Conservation (phyloP, 441 rosid species). For the Manihot esculenta region DNA sequence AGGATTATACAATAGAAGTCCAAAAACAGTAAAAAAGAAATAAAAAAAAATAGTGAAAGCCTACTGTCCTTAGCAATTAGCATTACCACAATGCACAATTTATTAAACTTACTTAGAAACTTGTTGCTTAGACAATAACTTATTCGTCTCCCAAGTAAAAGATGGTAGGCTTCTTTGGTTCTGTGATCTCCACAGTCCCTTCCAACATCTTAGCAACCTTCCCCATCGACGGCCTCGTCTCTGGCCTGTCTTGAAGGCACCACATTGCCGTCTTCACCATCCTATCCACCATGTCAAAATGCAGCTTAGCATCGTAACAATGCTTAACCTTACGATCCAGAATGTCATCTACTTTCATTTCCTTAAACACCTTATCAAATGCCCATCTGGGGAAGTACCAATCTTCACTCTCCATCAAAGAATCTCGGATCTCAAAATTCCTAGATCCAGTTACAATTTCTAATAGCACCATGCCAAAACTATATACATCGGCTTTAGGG, state of each 20-base stretch:
- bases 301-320: conserved; percentile 44
- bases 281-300: conserved; percentile 58
- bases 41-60: too few relatives aligned
- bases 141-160: conserved; percentile 56
- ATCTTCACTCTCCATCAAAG: conserved; percentile 48
- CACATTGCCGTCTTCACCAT: conserved; percentile 80
- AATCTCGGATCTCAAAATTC: conserved; percentile 49
- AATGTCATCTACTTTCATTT: conserved; percentile 60
- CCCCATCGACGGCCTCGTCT: conserved; percentile 66
- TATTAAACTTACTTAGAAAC: too few relatives aligned
- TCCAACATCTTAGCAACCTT: conserved; percentile 77
- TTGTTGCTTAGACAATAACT: background rate
- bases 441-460: conserved; percentile 60
- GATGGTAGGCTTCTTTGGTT: conserved; percentile 69
- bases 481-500: conserved; percentile 63
- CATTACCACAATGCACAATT: too few relatives aligned
- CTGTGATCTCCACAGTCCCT: conserved; percentile 68
- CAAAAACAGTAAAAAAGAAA: too few relatives aligned
- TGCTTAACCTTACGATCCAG: conserved; percentile 59
- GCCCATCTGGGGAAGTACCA: conserved; percentile 78
- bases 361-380: conserved; percentile 60
- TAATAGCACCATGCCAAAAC: conserved; percentile 68
- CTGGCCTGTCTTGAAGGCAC: conserved; percentile 74
- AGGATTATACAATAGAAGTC: too few relatives aligned
- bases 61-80: too few relatives aligned